phyloP scores from a whole-genome alignment of 148 eudicot species.

The Beta vulgaris region DNA sequence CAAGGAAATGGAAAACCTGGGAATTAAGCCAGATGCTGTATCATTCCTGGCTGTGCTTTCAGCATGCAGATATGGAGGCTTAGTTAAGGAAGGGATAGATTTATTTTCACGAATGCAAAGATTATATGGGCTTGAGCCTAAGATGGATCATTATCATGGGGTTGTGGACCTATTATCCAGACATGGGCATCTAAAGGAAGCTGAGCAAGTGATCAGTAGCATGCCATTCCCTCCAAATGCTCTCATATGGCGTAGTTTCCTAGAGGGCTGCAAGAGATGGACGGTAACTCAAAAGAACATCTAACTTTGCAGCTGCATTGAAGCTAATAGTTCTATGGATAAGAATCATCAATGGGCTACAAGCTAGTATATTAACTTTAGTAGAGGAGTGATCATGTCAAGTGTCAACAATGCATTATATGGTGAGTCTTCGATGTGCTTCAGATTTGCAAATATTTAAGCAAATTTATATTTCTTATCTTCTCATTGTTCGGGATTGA shows the following conservation, averaged over 20 bases:
- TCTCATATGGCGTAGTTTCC: conserved; percentile 59
- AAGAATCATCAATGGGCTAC: not conserved
- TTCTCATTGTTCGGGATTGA: not conserved
- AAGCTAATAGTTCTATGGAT: not conserved
- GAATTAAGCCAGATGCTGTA: conserved; percentile 54
- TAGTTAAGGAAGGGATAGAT: conserved; percentile 59
- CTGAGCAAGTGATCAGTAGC: conserved; percentile 50
- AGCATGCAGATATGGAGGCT: conserved; percentile 71
- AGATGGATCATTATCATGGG: conserved; percentile 64
- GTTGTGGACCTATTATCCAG: conserved; percentile 64
- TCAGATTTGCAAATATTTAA: not conserved
- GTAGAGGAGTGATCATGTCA: not conserved
- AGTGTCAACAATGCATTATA: not conserved
- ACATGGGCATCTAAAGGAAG: conserved; percentile 62
- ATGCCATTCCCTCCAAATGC: conserved; percentile 70
- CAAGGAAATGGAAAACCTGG: conserved; percentile 51
- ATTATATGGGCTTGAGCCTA: conserved; percentile 51
- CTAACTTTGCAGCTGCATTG: conserved; percentile 3
- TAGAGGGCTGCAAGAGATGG: conserved; percentile 50
- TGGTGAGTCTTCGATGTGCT: not conserved
- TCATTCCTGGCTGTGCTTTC: conserved; percentile 58
- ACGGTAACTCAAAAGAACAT: not conserved
- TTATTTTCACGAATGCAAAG: conserved; percentile 50
- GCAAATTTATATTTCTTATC: not conserved
- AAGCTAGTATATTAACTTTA: too few relatives aligned